Evolutionary conservation across 106 monocot species (phyloP).

Genomic region (Triglochin maritima): DNA sequence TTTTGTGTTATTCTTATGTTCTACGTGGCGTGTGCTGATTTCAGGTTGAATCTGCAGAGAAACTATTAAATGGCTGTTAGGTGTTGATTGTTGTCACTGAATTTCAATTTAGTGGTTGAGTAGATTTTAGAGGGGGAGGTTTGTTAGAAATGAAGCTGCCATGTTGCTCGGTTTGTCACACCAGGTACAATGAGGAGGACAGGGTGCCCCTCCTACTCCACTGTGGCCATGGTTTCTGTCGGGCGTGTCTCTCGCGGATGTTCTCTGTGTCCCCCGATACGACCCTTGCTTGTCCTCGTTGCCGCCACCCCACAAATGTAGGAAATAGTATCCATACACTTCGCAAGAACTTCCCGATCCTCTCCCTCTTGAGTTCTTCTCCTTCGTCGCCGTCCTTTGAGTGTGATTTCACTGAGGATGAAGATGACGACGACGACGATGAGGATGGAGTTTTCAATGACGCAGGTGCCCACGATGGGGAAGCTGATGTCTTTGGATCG

Average conservation of each 20-base stretch:
- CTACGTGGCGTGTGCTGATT: not conserved
- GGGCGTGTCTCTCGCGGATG: constrained; percentile 76
- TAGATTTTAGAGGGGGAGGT: not conserved
- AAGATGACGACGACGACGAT: constrained; percentile 20
- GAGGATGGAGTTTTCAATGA: constrained; percentile 2
- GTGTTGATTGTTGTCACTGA: not conserved
- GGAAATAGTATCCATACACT: constrained; percentile 89
- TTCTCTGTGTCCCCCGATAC: constrained; percentile 56
- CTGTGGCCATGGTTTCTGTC: constrained; percentile 98
- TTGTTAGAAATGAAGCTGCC: constrained; percentile 63
- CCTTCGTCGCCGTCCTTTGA: constrained; percentile 53
- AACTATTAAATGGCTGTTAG: not conserved
- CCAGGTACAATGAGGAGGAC: constrained; percentile 83
- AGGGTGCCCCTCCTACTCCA: constrained; percentile 65
- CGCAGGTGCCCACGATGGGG: constrained; percentile 1
- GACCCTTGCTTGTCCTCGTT: constrained; percentile 71
- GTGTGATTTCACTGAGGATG: constrained; percentile 50
- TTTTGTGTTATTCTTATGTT: not conserved
- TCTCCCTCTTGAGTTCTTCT: constrained; percentile 71
- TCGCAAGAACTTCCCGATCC: constrained; percentile 85
- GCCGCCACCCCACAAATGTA: constrained; percentile 79
- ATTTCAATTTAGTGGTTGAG: not conserved
- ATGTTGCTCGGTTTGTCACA: constrained; percentile 90
- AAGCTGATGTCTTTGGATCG: constrained; percentile 27
- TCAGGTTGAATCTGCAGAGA: not conserved